phyloP scores from a whole-genome alignment of 768 basidiomycete species.

The Daedaleopsis sinensis region DNA sequence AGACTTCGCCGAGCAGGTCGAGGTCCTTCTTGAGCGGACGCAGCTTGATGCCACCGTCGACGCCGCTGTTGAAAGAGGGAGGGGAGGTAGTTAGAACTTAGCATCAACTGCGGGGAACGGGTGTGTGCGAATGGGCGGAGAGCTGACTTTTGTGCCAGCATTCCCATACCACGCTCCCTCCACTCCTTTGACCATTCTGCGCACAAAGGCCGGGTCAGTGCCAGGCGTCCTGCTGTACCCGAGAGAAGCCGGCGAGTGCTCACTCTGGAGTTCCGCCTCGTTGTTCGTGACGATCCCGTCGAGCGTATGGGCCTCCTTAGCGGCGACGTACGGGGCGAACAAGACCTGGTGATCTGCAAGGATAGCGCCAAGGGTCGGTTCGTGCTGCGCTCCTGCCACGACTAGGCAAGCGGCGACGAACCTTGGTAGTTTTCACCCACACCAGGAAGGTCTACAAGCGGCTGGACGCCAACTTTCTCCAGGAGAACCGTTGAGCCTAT shows the following conservation, averaged over 20 bases:
- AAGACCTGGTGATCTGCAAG: conserved; percentile 34
- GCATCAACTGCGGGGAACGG: background rate
- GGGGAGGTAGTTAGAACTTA: no score
- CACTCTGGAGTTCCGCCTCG: conserved; percentile 44
- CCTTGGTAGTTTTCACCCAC: conserved; percentile 47
- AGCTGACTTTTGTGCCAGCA: conserved; percentile 58
- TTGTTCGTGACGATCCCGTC: conserved; percentile 48
- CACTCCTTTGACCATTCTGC: conserved; percentile 40
- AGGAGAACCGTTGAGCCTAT: conserved; percentile 41
- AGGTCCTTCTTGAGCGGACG: conserved; percentile 55
- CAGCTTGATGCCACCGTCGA: conserved; percentile 59
- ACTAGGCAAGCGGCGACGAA: background rate
- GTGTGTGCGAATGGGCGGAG: background rate
- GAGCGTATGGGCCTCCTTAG: conserved; percentile 50
- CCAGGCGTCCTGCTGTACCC: background rate
- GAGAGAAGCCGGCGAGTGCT: conserved; percentile 12
- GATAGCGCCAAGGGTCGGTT: background rate
- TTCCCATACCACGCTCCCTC: conserved; percentile 43
- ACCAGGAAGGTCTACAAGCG: conserved; percentile 42
- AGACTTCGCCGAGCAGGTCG: conserved; percentile 49
- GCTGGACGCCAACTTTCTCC: conserved; percentile 31
- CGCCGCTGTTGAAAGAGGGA: conserved; percentile 37
- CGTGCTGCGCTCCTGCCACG: no score
- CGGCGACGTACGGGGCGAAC: conserved; percentile 40
- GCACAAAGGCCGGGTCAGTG: background rate